Base-by-base conservation (phyloP, 2,329 filamentous ascomycete genomes). In the Ceratocystis ficicola region DNA sequence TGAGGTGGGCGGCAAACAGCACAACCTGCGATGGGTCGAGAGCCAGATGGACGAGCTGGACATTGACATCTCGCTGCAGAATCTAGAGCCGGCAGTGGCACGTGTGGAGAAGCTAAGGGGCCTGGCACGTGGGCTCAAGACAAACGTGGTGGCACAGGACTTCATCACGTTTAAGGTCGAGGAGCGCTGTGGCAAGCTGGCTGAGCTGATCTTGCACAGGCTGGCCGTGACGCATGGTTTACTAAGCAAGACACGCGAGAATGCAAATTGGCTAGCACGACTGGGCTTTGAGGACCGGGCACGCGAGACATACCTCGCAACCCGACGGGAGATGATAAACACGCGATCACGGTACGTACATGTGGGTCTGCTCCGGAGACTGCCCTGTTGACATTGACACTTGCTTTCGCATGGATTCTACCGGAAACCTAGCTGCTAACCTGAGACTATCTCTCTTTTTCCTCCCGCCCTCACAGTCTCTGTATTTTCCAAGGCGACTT, bases 1-100 rank as follows among this genome's bases (percentile, higher is more conserved):
- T 70, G 94, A 99, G 71, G 90, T 96, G 15, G 94, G 97, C 72
- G 94, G 94, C 62, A 95, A 95, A 72, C 92, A 96, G 74, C 90
- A 97, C 73, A 96, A 94, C 73, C 81, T 99, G 60, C 88, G 93
- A 64, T 96, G 90, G 90, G 90, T 99, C 0, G 94, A 99, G 74
- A 85, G 86, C 64, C 90, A 97, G 76, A 89, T 99, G 74, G 94
- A 99, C 73, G 90, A 95, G 72, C 83, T 99, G 5, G 94, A 99
- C 72, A 97, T 97, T 71, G 88, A 95, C 71, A 92, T 99, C 71
- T 93, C 94, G 0, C 81, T 96, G 63, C 93, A 97, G 73, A 83
- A 84, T 52, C 94, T 96, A 70, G 91, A 96, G 71, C 83, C 86
- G 22, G 89, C 94, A 0, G 94, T 97, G 0, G 81, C 82, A 4